phyloP scores from a whole-genome alignment of 1,284 basidiomycete species.

The Naganishia albida region DNA sequence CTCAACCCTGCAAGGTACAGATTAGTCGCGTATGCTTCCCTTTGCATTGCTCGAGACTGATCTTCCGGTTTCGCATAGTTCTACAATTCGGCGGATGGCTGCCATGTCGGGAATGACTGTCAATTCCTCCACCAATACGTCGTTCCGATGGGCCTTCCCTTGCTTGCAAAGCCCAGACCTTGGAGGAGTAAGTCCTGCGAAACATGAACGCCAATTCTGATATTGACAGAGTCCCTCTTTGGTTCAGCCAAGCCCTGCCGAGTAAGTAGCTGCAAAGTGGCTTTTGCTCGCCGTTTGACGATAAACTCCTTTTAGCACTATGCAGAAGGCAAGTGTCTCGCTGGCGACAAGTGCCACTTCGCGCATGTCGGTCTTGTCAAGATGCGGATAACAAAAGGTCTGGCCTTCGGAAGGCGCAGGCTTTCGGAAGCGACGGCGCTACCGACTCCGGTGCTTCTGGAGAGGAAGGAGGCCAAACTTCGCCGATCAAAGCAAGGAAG shows the following conservation, averaged over 20 bases:
- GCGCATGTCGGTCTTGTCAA: conserved; percentile 42
- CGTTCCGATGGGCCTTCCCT: conserved; percentile 40
- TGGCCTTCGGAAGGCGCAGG: not conserved
- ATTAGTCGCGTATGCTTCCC: not conserved
- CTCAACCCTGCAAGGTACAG: conserved; percentile 29
- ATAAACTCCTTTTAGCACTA: conserved; percentile 39
- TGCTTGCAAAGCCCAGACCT: conserved; percentile 43
- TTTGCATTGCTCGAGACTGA: conserved; percentile 36
- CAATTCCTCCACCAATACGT: conserved; percentile 47
- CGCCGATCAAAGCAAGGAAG: not conserved
- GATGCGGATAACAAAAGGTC: conserved; percentile 6
- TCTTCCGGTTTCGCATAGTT: conserved; percentile 35
- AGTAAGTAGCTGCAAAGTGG: conserved; percentile 3
- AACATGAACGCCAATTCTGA: not conserved
- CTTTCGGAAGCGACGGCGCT: not conserved
- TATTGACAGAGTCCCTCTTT: too few species aligned
- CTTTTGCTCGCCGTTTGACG: not conserved
- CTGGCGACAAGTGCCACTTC: conserved; percentile 52
- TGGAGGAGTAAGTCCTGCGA: conserved; percentile 42
- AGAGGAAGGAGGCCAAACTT: not conserved
- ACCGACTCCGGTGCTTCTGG: not conserved
- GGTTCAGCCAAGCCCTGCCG: conserved; percentile 31
- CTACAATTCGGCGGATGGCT: conserved; percentile 50
- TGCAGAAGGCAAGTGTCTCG: conserved; percentile 44
- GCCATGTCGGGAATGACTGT: conserved; percentile 45